phyloP scores from a whole-genome alignment of 108 stramenopile species.

The Skeletonema tropicum region DNA sequence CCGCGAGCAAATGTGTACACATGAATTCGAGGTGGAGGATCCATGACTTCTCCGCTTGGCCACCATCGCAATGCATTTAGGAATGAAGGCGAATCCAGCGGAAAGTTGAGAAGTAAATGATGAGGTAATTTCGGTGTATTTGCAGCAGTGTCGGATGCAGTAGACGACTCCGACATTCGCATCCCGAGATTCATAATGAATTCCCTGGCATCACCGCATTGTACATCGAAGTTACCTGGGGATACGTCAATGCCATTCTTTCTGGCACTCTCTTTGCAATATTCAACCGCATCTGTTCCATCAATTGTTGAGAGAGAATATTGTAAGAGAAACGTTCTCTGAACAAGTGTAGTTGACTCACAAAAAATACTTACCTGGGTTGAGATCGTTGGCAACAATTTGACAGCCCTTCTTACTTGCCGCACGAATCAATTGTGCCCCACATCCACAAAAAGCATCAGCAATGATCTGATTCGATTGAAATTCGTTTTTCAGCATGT shows the following conservation, averaged over 20 bases:
- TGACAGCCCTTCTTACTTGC: constrained; percentile 49
- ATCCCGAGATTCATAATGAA: constrained; percentile 78
- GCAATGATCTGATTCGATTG: constrained; percentile 64
- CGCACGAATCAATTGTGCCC: constrained; percentile 90
- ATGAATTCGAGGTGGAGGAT: constrained; percentile 62
- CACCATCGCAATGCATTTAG: constrained; percentile 81
- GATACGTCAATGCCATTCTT: constrained; percentile 45
- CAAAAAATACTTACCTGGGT: constrained; percentile 42
- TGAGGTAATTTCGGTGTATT: constrained; percentile 51
- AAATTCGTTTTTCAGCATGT: constrained; percentile 70
- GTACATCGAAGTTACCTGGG: constrained; percentile 23
- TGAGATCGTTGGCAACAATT: constrained; percentile 93
- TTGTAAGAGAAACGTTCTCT: neutral
- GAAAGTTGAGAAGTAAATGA: constrained; percentile 87
- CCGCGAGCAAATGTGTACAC: constrained; percentile 80
- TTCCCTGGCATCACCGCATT: constrained; percentile 80
- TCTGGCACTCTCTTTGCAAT: constrained; percentile 53
- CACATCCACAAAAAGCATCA: constrained; percentile 96
- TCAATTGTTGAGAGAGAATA: neutral
- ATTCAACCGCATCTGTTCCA: constrained; percentile 56
- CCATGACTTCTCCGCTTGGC: constrained; percentile 43
- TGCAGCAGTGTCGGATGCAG: constrained; percentile 11
- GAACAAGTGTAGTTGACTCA: neutral
- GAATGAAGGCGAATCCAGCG: constrained; percentile 68
- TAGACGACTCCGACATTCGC: neutral